These are phyloP conservation scores for Albophoma yamanashiensis DNA, from an alignment of 2,329 filamentous ascomycete species.

Conservation along the genomic window DNA sequence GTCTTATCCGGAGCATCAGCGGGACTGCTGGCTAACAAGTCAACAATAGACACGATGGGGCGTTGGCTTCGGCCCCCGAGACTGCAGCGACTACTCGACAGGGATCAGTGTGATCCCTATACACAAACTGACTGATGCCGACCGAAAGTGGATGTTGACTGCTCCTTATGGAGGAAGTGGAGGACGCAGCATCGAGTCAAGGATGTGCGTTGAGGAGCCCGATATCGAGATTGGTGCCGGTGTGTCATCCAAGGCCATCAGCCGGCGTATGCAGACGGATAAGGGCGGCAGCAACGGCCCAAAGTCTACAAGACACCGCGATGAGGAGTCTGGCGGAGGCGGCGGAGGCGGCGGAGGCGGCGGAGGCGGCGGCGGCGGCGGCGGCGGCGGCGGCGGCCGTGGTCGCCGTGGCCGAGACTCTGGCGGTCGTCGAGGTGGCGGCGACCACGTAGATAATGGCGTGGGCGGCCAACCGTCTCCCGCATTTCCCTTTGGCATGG, in stretches of 20 bases:
- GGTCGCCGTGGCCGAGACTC: constrained; percentile 19
- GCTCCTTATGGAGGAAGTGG: constrained; percentile 91
- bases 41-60: constrained; percentile 75
- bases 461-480: constrained; percentile 9
- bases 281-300: constrained; percentile 54
- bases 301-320: constrained; percentile 44
- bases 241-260: constrained; percentile 85
- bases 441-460: constrained; percentile 9
- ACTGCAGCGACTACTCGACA: constrained; percentile 91
- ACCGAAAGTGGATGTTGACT: constrained; percentile 93
- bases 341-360: not conserved
- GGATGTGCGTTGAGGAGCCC: constrained; percentile 89
- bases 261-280: constrained; percentile 58
- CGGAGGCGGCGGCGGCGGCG: not conserved
- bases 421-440: constrained; percentile 5
- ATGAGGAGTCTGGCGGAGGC: constrained; percentile 18
- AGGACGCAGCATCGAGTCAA: constrained; percentile 66
- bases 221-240: constrained; percentile 98
- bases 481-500: constrained; percentile 28
- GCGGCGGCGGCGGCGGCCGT: not conserved
- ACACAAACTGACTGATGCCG: constrained; percentile 76
- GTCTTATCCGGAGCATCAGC: constrained; percentile 15
- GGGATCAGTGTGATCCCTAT: constrained; percentile 93
- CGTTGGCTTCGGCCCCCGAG: constrained; percentile 90
- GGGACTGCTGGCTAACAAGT: constrained; percentile 12